These are phyloP conservation scores for Eutreptiella sp. DNA, from an alignment of 208 protist species.

Conservation along the genomic window DNA sequence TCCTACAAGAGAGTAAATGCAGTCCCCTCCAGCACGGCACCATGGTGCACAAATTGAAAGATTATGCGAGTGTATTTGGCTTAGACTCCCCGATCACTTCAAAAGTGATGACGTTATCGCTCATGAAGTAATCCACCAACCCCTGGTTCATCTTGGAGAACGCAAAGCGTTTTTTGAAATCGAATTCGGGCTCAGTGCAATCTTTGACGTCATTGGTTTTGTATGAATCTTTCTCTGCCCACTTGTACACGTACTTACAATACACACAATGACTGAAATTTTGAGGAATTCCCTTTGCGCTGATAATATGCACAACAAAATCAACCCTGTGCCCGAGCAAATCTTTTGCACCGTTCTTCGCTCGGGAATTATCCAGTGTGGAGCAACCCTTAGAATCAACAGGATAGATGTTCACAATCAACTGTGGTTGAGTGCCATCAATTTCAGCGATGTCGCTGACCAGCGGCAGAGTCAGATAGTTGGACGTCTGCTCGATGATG, in stretches of 20 bases:
- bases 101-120: slow-evolving; percentile 16
- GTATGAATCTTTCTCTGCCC: slow-evolving; percentile 24
- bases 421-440: neutral
- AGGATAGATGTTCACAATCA: slow-evolving; percentile 25
- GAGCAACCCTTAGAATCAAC: slow-evolving; percentile 13
- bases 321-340: slow-evolving; percentile 20
- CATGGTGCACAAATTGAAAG: too few relatives aligned
- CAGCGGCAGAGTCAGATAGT: slow-evolving; percentile 15
- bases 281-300: slow-evolving; percentile 10
- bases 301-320: slow-evolving; percentile 21
- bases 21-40: too few relatives aligned
- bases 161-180: slow-evolving; percentile 24
- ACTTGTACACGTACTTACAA: slow-evolving; percentile 26
- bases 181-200: slow-evolving; percentile 14
- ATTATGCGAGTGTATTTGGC: too few relatives aligned
- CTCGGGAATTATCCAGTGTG: neutral
- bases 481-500: slow-evolving; percentile 21
- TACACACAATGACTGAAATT: slow-evolving; percentile 4
- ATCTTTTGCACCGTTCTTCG: slow-evolving; percentile 10
- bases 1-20: too few relatives aligned
- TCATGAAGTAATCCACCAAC: slow-evolving; percentile 19
- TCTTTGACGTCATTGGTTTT: slow-evolving; percentile 8
- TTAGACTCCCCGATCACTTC: slow-evolving; percentile 17
- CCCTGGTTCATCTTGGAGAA: slow-evolving; percentile 25
- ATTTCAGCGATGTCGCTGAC: neutral